A percentile compares a stretch with the other conserved stretches of the same genome.
These are phyloP conservation scores for Medicago ruthenica DNA, from an alignment of 306 rosid genomes.

Conservation along the genomic window DNA sequence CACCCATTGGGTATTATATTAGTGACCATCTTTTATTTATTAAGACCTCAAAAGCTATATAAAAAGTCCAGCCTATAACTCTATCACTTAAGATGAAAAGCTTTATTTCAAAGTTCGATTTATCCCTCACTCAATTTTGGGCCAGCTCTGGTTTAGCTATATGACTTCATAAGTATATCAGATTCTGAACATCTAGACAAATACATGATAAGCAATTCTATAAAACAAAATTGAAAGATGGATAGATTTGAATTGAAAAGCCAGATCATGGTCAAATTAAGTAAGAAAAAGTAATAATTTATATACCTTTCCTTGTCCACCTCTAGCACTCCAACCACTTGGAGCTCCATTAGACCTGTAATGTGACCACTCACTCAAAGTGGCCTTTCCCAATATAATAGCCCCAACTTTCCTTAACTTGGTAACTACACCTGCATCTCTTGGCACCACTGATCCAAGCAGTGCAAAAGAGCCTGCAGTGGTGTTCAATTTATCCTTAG, in stretches of 20 bases:
- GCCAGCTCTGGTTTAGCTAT: background rate
- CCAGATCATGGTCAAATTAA: background rate
- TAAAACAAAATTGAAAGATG: no score
- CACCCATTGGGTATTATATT: no score
- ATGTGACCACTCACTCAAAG: constrained; percentile 62
- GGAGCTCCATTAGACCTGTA: constrained; percentile 34
- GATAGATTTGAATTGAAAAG: no score
- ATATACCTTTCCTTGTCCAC: constrained; percentile 61
- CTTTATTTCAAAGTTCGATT: no score
- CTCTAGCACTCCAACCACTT: constrained; percentile 65
- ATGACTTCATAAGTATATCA: no score
- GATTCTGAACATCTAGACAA: no score
- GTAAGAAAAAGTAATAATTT: constrained; percentile 1
- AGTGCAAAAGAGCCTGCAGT: constrained; percentile 71
- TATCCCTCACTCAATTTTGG: background rate
- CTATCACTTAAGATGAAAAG: no score
- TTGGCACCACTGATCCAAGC: constrained; percentile 63
- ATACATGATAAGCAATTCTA: no score
- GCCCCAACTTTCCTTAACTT: constrained; percentile 75
- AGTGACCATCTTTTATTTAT: no score
- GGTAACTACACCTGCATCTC: constrained; percentile 66
- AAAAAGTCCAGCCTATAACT: no score
- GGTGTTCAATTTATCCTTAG: constrained; percentile 70
- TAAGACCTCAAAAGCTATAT: no score
- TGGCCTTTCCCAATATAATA: constrained; percentile 70